Conservation (phyloP, 192 early-diverging fungal species). For the Nowakowskiella sp. region DNA sequence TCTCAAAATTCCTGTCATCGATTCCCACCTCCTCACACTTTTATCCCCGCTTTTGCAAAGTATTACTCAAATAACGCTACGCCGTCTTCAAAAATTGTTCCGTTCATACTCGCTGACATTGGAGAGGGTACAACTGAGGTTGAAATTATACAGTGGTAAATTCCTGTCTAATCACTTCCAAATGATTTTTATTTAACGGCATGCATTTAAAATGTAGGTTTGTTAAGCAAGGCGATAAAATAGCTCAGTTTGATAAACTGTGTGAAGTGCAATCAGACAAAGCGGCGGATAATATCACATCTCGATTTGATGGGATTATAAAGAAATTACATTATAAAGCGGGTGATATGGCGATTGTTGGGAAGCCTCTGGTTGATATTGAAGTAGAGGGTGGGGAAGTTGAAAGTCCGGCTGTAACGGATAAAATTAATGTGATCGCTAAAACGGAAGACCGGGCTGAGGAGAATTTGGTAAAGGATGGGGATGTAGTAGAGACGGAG, state of each 20-base stretch:
- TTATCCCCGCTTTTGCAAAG: too few species aligned
- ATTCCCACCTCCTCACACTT: too few species aligned
- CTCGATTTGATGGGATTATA: conserved; percentile 82
- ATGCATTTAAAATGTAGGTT: conserved; percentile 68
- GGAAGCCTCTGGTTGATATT: conserved; percentile 81
- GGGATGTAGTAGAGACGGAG: conserved; percentile 4
- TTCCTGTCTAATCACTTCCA: background rate
- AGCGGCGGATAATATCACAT: conserved; percentile 98
- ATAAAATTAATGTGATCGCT: background rate
- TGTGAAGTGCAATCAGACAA: conserved; percentile 98
- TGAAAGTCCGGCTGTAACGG: conserved; percentile 1
- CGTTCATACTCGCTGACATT: conserved; percentile 91
- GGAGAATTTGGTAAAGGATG: background rate
- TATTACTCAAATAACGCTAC: too few species aligned
- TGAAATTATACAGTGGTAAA: conserved; percentile 93
- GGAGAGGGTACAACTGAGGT: conserved; percentile 98
- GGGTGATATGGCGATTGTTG: conserved; percentile 89
- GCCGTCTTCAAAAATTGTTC: conserved; percentile 51
- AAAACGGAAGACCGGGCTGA: background rate
- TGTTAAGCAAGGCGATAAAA: conserved; percentile 81
- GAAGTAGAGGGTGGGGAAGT: conserved; percentile 42
- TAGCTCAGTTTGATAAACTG: conserved; percentile 88
- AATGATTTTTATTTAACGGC: background rate
- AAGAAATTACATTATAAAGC: conserved; percentile 70
- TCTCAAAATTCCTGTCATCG: too few species aligned